Evolutionary conservation across 108 stramenopile species (phyloP).

Genomic region (Cafeteria roenbergensis): DNA sequence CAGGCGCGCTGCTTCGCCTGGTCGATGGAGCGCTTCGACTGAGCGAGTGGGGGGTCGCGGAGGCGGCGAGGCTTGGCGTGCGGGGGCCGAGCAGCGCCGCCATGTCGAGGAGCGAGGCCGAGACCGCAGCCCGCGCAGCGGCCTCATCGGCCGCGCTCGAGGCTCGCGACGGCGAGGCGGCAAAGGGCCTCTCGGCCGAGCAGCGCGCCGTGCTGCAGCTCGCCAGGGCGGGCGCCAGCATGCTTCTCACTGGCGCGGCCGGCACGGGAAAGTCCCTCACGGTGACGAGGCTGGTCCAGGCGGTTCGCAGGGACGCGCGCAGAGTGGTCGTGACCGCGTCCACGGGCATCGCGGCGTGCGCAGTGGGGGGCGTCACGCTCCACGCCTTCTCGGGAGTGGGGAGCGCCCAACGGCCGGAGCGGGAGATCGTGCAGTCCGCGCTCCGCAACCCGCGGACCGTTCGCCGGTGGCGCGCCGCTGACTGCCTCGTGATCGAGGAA

Average conservation of each 20-base stretch:
- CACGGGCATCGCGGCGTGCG: slow-evolving; percentile 55
- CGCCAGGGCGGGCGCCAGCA: not conserved
- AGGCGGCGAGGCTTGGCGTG: too few species aligned
- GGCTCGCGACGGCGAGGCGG: not conserved
- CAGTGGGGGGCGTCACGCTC: slow-evolving; percentile 57
- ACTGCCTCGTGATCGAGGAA: not conserved
- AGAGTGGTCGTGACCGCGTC: slow-evolving; percentile 51
- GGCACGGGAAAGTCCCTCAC: not conserved
- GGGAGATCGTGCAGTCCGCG: slow-evolving; percentile 11
- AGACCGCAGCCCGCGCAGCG: too few species aligned
- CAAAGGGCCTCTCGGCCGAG: not conserved
- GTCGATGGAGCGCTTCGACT: too few species aligned
- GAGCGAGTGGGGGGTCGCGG: too few species aligned
- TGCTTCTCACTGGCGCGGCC: not conserved
- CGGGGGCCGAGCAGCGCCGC: too few species aligned
- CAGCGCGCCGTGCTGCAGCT: not conserved
- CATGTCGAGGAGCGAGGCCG: too few species aligned
- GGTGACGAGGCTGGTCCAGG: not conserved
- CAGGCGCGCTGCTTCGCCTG: too few species aligned
- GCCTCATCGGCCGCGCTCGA: not conserved
- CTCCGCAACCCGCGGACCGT: too few species aligned
- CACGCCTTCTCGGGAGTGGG: slow-evolving; percentile 62
- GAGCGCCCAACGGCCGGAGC: slow-evolving; percentile 18
- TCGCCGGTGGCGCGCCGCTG: not conserved
- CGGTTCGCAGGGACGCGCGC: not conserved